phyloP scores from a whole-genome alignment of 805 yeast species.

The Candida andamanensis region DNA sequence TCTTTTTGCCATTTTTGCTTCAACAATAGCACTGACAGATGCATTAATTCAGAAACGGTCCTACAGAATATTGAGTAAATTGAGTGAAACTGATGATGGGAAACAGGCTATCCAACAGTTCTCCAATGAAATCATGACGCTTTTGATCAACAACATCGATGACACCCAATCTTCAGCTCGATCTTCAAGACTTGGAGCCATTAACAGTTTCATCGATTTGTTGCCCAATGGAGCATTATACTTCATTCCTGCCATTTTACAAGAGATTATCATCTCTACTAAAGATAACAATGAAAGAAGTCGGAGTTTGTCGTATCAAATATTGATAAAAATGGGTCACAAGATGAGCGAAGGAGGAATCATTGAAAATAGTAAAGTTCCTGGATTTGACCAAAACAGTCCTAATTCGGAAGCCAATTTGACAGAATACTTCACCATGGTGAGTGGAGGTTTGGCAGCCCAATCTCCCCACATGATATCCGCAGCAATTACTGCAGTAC shows the following conservation, averaged over 20 bases:
- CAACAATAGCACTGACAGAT: constrained; percentile 53
- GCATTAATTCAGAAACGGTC: constrained; percentile 83
- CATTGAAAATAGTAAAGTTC: constrained; percentile 58
- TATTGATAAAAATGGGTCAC: constrained; percentile 74
- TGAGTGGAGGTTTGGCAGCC: constrained; percentile 94
- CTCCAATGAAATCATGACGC: constrained; percentile 53
- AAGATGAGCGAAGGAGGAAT: constrained; percentile 68
- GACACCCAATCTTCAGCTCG: constrained; percentile 68
- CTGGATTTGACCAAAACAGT: constrained; percentile 58
- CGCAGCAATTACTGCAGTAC: constrained; percentile 83
- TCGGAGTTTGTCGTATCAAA: constrained; percentile 71
- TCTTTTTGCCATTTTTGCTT: constrained; percentile 69
- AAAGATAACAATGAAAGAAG: constrained; percentile 92
- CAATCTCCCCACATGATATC: constrained; percentile 93
- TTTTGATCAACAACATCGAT: constrained; percentile 54
- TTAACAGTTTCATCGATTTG: constrained; percentile 53
- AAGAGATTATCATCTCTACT: constrained; percentile 86
- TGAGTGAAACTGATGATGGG: constrained; percentile 69
- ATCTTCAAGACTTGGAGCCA: constrained; percentile 69
- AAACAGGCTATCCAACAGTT: constrained; percentile 46
- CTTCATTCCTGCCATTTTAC: constrained; percentile 75
- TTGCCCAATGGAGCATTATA: constrained; percentile 62
- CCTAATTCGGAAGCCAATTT: constrained; percentile 66
- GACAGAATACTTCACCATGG: constrained; percentile 84
- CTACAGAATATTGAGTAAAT: constrained; percentile 67